Conservation (phyloP, 2,329 filamentous ascomycete genomes). For the Fusarium mundagurra region DNA sequence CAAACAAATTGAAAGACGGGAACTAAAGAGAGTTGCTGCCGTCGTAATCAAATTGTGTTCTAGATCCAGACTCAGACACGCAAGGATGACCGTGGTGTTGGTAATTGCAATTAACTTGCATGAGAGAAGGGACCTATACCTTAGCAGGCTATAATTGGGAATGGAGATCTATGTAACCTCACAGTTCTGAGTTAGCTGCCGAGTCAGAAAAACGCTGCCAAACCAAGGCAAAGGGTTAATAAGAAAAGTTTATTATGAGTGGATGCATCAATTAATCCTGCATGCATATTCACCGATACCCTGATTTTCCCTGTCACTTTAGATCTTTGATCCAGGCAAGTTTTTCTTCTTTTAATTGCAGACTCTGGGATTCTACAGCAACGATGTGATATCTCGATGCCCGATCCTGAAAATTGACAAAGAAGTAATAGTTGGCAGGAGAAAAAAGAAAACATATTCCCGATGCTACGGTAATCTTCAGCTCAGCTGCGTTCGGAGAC, state of each 20-base stretch:
- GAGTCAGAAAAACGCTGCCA: conserved; percentile 1
- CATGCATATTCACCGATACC: not conserved
- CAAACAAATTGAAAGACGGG: not conserved
- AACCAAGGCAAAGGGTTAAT: conserved; percentile 18
- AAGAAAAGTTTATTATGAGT: conserved; percentile 7
- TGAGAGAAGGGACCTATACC: not conserved
- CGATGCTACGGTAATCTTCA: conserved; percentile 9
- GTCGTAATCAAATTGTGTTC: not conserved
- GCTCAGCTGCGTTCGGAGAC: conserved; percentile 17
- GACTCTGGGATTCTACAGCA: not conserved
- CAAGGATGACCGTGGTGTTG: conserved; percentile 18
- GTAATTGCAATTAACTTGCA: conserved; percentile 14
- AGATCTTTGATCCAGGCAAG: not conserved
- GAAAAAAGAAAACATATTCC: conserved; percentile 4
- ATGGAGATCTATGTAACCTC: conserved; percentile 8
- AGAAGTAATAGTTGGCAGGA: conserved; percentile 2
- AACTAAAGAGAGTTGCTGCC: conserved; percentile 15
- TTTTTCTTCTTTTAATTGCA: conserved; percentile 16
- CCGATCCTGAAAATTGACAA: conserved; percentile 30
- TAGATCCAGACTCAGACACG: not conserved
- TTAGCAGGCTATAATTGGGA: conserved; percentile 11
- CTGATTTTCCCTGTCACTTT: not conserved
- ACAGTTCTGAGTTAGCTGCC: not conserved
- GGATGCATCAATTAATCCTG: conserved; percentile 4
- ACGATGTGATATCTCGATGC: conserved; percentile 11